A percentile compares a stretch with the other conserved stretches of the same genome.
These are phyloP conservation scores for Posidonia australis DNA, from an alignment of 106 monocot species.

Conservation along the genomic window DNA sequence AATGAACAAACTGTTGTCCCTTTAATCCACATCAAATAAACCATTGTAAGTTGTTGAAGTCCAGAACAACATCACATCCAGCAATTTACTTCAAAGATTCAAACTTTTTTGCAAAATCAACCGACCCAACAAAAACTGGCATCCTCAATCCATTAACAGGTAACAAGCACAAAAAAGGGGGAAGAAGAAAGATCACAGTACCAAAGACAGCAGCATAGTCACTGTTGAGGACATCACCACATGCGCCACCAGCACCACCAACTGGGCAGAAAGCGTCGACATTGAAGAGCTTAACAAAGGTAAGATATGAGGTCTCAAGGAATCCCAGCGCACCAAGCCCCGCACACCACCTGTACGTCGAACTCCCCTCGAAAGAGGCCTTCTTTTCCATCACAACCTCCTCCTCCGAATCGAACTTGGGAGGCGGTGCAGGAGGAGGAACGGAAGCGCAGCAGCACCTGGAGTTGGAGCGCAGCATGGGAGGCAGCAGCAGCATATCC, in stretches of 20 bases:
- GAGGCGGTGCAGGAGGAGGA: background rate
- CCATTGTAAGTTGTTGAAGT: too few species aligned
- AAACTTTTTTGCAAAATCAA: too few species aligned
- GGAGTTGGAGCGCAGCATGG: background rate
- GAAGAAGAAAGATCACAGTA: conserved; percentile 5
- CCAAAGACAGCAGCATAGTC: conserved; percentile 71
- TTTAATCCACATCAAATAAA: too few species aligned
- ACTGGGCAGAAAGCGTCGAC: conserved; percentile 78
- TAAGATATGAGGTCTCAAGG: conserved; percentile 74
- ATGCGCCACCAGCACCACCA: conserved; percentile 35
- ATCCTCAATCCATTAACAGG: background rate
- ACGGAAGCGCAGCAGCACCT: conserved; percentile 1
- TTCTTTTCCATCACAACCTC: background rate
- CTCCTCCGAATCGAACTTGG: conserved; percentile 9
- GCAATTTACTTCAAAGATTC: too few species aligned
- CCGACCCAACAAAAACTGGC: too few species aligned
- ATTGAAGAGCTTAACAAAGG: conserved; percentile 52
- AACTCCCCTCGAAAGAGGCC: background rate
- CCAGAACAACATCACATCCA: too few species aligned
- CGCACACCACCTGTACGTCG: conserved; percentile 43
- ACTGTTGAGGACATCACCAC: conserved; percentile 85
- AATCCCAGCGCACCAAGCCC: conserved; percentile 68
- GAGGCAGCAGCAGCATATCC: too few species aligned
- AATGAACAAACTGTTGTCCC: too few species aligned
- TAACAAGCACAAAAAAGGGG: background rate